Conservation (phyloP, 116 monocot species). For the Dioscorea cayenensis region DNA sequence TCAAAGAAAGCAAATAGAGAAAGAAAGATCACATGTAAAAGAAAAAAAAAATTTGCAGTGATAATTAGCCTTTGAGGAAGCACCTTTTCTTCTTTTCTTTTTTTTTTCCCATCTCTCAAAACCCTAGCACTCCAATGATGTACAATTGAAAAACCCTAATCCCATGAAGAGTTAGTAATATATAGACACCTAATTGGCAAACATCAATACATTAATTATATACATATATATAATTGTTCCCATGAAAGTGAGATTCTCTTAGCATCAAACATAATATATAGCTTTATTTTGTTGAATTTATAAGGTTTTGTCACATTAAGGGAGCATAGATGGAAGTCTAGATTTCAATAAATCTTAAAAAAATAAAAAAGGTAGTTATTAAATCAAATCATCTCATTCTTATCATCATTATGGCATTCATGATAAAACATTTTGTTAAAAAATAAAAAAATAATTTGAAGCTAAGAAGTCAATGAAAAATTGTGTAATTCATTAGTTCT, state of each 20-base stretch:
- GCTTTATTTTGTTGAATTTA: background rate
- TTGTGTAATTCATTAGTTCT: background rate
- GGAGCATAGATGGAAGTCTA: background rate
- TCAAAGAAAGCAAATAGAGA: background rate
- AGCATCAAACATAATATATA: too few relatives aligned
- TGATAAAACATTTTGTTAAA: background rate
- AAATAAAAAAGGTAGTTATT: background rate
- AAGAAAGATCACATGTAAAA: constrained; percentile 4
- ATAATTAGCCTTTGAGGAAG: background rate
- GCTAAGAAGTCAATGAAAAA: background rate
- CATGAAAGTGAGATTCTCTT: too few relatives aligned
- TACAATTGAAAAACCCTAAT: background rate
- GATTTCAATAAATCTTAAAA: background rate
- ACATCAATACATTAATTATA: background rate
- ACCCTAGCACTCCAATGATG: background rate
- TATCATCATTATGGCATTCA: background rate
- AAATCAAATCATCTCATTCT: background rate
- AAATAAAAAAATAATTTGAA: background rate
- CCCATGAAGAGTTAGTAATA: background rate
- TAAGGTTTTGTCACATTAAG: background rate
- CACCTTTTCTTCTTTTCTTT: background rate
- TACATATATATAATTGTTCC: background rate
- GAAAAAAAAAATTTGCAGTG: background rate
- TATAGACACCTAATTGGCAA: background rate
- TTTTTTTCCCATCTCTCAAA: too few relatives aligned